phyloP scores from a whole-genome alignment of 164 flowering plant genomes.

The Taxillus chinensis region DNA sequence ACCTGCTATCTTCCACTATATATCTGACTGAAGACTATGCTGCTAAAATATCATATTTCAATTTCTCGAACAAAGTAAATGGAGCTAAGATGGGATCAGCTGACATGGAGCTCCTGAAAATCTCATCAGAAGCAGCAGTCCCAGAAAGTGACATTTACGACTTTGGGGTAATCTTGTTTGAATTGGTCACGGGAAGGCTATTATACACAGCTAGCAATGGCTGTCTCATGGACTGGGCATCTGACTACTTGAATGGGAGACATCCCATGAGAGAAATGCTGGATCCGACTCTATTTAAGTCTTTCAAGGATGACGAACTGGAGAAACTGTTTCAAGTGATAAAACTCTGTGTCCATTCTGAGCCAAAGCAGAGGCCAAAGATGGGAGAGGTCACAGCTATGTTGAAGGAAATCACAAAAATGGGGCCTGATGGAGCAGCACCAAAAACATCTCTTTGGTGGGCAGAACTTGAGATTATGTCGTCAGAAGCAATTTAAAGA shows the following conservation, averaged over 20 bases:
- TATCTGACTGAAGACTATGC: slow-evolving; percentile 78
- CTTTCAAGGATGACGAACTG: slow-evolving; percentile 32
- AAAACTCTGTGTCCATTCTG: slow-evolving; percentile 35
- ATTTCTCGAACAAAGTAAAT: slow-evolving; percentile 31
- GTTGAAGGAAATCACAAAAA: slow-evolving; percentile 49
- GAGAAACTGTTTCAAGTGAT: slow-evolving; percentile 32
- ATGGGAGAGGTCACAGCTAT: slow-evolving; percentile 40
- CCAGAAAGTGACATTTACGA: slow-evolving; percentile 41
- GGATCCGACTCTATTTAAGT: slow-evolving; percentile 42
- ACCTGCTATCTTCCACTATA: slow-evolving; percentile 46
- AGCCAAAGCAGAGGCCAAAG: slow-evolving; percentile 44
- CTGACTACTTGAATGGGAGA: slow-evolving; percentile 20
- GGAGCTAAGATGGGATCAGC: slow-evolving; percentile 29
- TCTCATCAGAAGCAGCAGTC: slow-evolving; percentile 18
- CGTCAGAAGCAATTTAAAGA: slow-evolving; percentile 31
- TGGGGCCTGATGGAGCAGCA: slow-evolving; percentile 56
- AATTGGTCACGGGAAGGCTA: slow-evolving; percentile 51
- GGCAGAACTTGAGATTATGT: slow-evolving; percentile 72
- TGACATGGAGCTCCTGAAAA: slow-evolving; percentile 16
- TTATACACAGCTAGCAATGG: slow-evolving; percentile 25
- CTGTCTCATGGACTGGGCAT: slow-evolving; percentile 29
- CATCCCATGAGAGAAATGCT: slow-evolving; percentile 27
- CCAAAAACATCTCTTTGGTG: slow-evolving; percentile 74
- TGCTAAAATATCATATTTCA: slow-evolving; percentile 61
- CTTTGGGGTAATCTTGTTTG: slow-evolving; percentile 54